Evolutionary conservation across 495 filamentous ascomycete genomes (phyloP), one percentile per base, ranked within the genome.

Genomic region (Annulohypoxylon maeteangense): DNA sequence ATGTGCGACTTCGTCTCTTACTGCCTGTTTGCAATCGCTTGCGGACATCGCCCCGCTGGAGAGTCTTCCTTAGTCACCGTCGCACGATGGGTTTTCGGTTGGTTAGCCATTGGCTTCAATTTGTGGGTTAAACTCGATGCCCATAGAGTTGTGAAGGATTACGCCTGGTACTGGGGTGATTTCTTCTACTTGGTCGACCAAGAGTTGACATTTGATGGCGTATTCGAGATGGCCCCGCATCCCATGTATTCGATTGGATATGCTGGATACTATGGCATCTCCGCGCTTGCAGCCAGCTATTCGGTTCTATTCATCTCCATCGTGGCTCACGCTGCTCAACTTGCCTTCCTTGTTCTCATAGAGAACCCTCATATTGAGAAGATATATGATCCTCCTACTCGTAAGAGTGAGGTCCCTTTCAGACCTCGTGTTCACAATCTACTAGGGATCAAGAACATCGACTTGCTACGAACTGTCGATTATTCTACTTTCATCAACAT

Each of bases 201-300:
- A 78, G 93, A 98, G 77, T 85, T 99, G 75, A 98, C 95, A 32
- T 98, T 99, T 71, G 96, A 99, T 76, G 96, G 96, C 51, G 95
- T 98, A 59, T 99, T 98, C 78, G 95, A 99, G 81, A 97, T 99
- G 92, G 95, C 96, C 48, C 95, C 95, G 23, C 95, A 99, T 79
- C 95, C 95, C 42, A 99, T 99, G 95, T 99, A 99, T 83, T 97
- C 94, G 47, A 94, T 99, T 74, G 95, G 95, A 31, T 99, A 99
- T 80, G 93, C 94, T 23, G 95, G 95, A 27, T 99, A 97, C 80
- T 99, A 99, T 61, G 96, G 95, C 67, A 97, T 98, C 75, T 98
- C 95, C n/a, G 89, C 97, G 78, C 95, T 99, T 88, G 93, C 94
- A 25, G 95, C 96, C 53, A 98, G 96, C 81, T 98, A 98, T 83